Conservation (phyloP, 768 basidiomycete species). For the Porphyrellus cyaneotinctus region DNA sequence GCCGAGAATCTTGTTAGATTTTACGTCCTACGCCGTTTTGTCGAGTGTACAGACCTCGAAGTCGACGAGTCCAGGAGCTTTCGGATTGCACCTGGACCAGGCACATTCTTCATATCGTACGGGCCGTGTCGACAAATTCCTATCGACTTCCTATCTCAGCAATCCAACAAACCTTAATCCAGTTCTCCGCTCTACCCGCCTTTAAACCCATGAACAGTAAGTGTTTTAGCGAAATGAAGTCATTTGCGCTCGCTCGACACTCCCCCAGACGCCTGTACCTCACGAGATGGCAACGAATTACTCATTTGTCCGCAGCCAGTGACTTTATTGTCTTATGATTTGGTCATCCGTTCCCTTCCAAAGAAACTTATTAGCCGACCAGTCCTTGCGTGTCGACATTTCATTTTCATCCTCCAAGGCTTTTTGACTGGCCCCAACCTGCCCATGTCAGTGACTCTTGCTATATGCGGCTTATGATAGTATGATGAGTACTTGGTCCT, state of each 20-base stretch:
- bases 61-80: too few relatives aligned
- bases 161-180: slow-evolving; percentile 18
- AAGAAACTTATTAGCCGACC: not conserved
- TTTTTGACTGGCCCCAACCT: not conserved
- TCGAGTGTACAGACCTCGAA: too few relatives aligned
- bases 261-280: slow-evolving; percentile 20
- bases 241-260: slow-evolving; percentile 10
- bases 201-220: slow-evolving; percentile 8
- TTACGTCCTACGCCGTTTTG: not conserved
- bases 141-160: slow-evolving; percentile 27
- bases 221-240: slow-evolving; percentile 24
- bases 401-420: not conserved
- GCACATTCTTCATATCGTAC: not conserved
- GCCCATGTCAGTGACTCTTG: not conserved
- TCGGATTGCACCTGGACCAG: too few relatives aligned
- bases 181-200: slow-evolving; percentile 25
- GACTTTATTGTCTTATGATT: slow-evolving; percentile 9
- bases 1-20: slow-evolving; percentile 3
- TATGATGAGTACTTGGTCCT: slow-evolving; percentile 1
- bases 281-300: slow-evolving; percentile 25
- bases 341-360: not conserved
- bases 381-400: not conserved
- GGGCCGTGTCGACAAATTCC: slow-evolving; percentile 1
- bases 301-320: slow-evolving; percentile 13
- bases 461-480: not conserved